Evolutionary conservation across 2,329 filamentous ascomycete genomes (phyloP).

Genomic region (Ophiostoma sp.): DNA sequence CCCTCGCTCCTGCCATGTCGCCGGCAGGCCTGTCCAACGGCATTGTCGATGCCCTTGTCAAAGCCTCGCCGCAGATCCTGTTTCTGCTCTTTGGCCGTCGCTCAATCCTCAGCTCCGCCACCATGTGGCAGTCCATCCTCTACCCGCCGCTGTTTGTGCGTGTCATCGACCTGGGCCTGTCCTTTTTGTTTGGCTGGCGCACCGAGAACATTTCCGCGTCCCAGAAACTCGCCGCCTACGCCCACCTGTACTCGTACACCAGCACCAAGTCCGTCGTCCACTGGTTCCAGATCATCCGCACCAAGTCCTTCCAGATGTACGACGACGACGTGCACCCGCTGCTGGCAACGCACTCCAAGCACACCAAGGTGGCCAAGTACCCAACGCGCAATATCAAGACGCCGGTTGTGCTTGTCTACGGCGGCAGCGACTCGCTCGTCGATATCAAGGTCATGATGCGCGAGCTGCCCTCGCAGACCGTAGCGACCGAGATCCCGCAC

Average conservation of each 20-base stretch:
- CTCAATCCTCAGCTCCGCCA: conserved; percentile 85
- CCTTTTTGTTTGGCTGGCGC: conserved; percentile 85
- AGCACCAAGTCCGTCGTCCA: conserved; percentile 96
- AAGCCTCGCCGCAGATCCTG: conserved; percentile 85
- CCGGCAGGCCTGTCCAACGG: conserved; percentile 85
- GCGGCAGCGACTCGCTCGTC: conserved; percentile 86
- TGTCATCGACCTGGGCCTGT: conserved; percentile 74
- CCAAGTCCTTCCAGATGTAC: conserved; percentile 95
- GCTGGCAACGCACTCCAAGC: conserved; percentile 68
- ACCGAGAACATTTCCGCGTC: conserved; percentile 74
- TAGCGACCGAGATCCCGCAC: conserved; percentile 79
- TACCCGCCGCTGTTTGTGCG: conserved; percentile 92
- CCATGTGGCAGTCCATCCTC: conserved; percentile 94
- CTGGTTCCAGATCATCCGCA: conserved; percentile 99
- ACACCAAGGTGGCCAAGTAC: conserved; percentile 94
- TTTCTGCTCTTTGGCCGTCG: conserved; percentile 89
- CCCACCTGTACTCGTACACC: conserved; percentile 93
- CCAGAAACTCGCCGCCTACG: conserved; percentile 92
- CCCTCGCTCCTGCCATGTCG: conserved; percentile 91
- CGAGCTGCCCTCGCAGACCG: conserved; percentile 77
- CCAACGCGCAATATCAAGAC: conserved; percentile 96
- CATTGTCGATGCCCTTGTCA: conserved; percentile 87
- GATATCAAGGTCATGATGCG: conserved; percentile 90
- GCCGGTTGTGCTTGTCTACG: conserved; percentile 88
- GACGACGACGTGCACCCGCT: conserved; percentile 86